Base-by-base conservation (phyloP, 2,329 filamentous ascomycete genomes). In the Zasmidium citrigriseum region DNA sequence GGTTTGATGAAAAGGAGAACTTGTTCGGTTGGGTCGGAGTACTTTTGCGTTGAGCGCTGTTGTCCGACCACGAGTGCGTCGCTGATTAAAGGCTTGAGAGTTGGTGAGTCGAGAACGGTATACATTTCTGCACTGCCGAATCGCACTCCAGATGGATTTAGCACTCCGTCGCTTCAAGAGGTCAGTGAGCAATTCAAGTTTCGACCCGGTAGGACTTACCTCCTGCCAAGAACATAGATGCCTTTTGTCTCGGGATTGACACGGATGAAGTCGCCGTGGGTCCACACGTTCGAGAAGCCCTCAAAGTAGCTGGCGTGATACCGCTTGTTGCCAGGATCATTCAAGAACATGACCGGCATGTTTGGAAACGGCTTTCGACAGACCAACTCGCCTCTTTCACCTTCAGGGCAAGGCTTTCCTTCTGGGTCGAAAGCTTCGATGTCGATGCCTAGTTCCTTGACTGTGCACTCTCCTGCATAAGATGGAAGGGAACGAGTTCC, bases 121-220 rank as follows among this genome's bases (percentile, higher is more conserved):
- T 93, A 93, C 38, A 93, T 88, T 72, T 93, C 90, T 23, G 88
- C 86, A 1, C 85, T 89, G 0, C 90, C 90, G 67, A 93, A 93
- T 0, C 90, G 82, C 12, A 93, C 85, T 0, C 90, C 90, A 3
- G 83, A 86, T 0, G 90, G 90, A 68, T 93, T 93, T 52, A 93
- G 75, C 2, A 93, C 89, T 10, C 89, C 89, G 67, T 93, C 90
- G 5, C 79, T 54, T 16, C 41, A 25, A n/a, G n/a, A n/a, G n/a
- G n/a, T n/a, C n/a, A n/a, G n/a, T n/a, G n/a, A n/a, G n/a, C n/a
- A n/a, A n/a, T n/a, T n/a, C 12, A 1, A 9, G 2, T 9, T 20
- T 1, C 1, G 20, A 51, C 48, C 48, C 86, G 1, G 89, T 80
- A n/a, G n/a, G n/a, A n/a, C n/a, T n/a, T n/a, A n/a, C n/a, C n/a